Evolutionary conservation across 2,329 filamentous ascomycete genomes (phyloP).

Genomic region (Magnaporthales sp.): DNA sequence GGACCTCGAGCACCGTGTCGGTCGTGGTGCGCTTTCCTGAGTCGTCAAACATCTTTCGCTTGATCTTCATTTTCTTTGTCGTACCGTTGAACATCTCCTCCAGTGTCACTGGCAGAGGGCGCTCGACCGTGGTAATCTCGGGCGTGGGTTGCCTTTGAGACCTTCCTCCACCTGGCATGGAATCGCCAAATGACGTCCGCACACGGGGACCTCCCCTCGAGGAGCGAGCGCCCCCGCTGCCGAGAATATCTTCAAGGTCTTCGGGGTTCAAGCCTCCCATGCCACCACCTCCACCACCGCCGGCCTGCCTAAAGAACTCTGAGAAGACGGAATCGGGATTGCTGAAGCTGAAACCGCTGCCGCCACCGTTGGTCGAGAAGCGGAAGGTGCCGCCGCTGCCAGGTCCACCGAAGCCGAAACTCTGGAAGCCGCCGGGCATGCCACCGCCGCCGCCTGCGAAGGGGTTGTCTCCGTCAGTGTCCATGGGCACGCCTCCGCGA

Average conservation of each 20-base stretch:
- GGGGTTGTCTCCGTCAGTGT: constrained; percentile 47
- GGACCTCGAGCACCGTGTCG: constrained; percentile 87
- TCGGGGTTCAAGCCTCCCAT: constrained; percentile 30
- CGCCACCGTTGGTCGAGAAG: constrained; percentile 48
- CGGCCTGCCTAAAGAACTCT: constrained; percentile 62
- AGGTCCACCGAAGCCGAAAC: constrained; percentile 30
- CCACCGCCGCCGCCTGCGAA: constrained; percentile 48
- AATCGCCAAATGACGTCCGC: constrained; percentile 30
- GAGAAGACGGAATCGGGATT: constrained; percentile 78
- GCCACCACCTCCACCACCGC: constrained; percentile 34
- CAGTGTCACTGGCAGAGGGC: constrained; percentile 67
- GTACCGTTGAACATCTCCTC: constrained; percentile 84
- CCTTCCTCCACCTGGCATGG: constrained; percentile 11
- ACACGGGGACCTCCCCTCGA: constrained; percentile 23
- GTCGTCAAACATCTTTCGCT: constrained; percentile 87
- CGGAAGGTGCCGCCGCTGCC: constrained; percentile 45
- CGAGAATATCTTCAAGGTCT: constrained; percentile 47
- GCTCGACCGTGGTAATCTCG: constrained; percentile 86
- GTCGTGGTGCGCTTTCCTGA: constrained; percentile 77
- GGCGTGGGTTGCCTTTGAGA: constrained; percentile 51
- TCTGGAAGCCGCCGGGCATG: constrained; percentile 24
- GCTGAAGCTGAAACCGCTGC: constrained; percentile 72
- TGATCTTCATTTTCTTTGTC: constrained; percentile 97
- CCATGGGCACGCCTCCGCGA: constrained; percentile 51
- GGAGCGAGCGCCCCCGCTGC: constrained; percentile 35